Conservation (phyloP, 2,329 filamentous ascomycete genomes). For the Hypoxylon sp. region DNA sequence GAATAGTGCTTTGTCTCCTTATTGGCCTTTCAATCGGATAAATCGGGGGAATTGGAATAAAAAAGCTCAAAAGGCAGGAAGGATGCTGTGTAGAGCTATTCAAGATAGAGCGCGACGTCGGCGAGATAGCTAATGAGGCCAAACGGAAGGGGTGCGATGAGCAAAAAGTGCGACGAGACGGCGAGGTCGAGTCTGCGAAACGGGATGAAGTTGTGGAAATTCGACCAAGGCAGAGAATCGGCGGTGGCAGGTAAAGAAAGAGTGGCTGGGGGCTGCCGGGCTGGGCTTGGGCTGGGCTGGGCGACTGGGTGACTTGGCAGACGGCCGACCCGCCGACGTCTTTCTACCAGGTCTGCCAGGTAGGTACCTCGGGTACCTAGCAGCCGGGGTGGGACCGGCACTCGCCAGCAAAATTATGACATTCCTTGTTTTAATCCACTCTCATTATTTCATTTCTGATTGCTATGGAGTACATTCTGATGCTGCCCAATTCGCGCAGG, state of each 20-base stretch:
- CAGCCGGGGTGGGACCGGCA: constrained; percentile 8
- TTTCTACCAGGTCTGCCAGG: too few species aligned
- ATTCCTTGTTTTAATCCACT: constrained; percentile 16
- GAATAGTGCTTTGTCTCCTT: background rate
- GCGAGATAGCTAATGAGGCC: constrained; percentile 4
- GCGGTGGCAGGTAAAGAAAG: constrained; percentile 16
- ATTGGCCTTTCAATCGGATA: background rate
- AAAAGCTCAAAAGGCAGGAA: constrained; percentile 1
- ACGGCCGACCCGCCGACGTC: too few species aligned
- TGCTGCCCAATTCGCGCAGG: constrained; percentile 3
- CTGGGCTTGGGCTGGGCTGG: background rate
- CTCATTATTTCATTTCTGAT: constrained; percentile 11
- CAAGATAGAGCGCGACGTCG: background rate
- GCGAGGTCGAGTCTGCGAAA: constrained; percentile 13
- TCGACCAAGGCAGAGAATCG: constrained; percentile 14
- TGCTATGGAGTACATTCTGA: constrained; percentile 16
- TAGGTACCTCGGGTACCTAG: too few species aligned
- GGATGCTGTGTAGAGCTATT: constrained; percentile 17
- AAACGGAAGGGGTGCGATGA: constrained; percentile 10
- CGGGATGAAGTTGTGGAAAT: constrained; percentile 16
- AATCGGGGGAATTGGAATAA: background rate
- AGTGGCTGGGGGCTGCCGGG: constrained; percentile 27
- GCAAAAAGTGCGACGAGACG: background rate
- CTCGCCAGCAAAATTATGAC: constrained; percentile 24
- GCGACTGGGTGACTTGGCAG: too few species aligned